Evolutionary conservation across 176 grass and related monocot species (phyloP).

Genomic region (Cenchrus fungigraminus): DNA sequence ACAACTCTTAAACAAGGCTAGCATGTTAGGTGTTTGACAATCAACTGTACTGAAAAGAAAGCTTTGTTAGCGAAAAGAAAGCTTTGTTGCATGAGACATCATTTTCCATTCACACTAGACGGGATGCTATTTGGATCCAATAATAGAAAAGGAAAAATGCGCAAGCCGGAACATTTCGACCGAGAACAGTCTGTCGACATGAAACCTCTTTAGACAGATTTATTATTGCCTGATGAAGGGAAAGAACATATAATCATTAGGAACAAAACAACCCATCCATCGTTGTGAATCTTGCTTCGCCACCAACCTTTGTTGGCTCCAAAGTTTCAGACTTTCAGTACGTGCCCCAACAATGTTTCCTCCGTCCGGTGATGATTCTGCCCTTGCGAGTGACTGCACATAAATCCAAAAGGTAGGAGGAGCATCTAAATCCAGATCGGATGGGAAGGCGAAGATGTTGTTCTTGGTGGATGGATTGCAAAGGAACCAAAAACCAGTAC

Average conservation of each 20-base stretch:
- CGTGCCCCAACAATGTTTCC: neutral
- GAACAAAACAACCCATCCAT: neutral
- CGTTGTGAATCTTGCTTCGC: neutral
- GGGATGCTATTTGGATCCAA: slow-evolving; percentile 1
- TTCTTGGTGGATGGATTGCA: slow-evolving; percentile 30
- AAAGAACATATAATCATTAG: neutral
- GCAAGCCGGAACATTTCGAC: neutral
- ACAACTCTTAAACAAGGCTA: neutral
- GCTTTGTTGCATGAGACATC: neutral
- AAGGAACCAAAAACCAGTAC: slow-evolving; percentile 45
- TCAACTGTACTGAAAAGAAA: slow-evolving; percentile 25
- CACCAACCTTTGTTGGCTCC: slow-evolving; percentile 30
- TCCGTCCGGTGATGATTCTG: neutral
- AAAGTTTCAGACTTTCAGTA: neutral
- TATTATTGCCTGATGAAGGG: neutral
- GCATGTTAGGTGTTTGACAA: slow-evolving; percentile 31
- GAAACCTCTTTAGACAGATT: neutral
- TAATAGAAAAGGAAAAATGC: neutral
- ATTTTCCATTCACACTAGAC: slow-evolving; percentile 3
- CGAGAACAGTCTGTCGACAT: neutral
- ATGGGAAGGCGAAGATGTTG: slow-evolving; percentile 17
- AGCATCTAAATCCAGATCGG: slow-evolving; percentile 45
- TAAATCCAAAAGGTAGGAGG: slow-evolving; percentile 7
- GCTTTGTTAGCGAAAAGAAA: neutral
- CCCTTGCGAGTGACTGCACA: neutral